Percentiles rank a stretch among this genome's conserved stretches.
These are phyloP conservation scores for Scytalidium sp. DNA, from an alignment of 2,329 filamentous ascomycete species.

Conservation along the genomic window DNA sequence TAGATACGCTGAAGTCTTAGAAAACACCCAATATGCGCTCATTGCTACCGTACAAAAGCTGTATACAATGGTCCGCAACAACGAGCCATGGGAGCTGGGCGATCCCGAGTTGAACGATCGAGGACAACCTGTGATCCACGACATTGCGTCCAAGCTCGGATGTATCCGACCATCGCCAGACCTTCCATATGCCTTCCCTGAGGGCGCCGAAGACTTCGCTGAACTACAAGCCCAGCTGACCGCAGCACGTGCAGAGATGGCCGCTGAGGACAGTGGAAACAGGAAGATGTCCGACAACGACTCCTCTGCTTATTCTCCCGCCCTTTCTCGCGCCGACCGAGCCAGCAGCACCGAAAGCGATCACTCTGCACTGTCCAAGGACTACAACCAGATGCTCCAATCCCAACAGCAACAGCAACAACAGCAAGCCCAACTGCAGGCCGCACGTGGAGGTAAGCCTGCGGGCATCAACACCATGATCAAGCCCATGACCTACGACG, in stretches of 20 bases:
- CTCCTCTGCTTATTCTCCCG: conserved; percentile 16
- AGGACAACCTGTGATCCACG: conserved; percentile 61
- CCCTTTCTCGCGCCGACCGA: conserved; percentile 17
- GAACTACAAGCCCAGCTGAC: conserved; percentile 55
- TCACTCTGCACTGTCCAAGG: conserved; percentile 20
- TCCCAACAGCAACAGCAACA: conserved; percentile 13
- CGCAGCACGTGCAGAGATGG: conserved; percentile 15
- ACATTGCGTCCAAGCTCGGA: conserved; percentile 61
- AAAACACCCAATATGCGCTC: conserved; percentile 63
- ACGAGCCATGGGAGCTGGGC: conserved; percentile 58
- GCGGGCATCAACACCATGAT: conserved; percentile 6
- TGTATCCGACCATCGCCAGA: conserved; percentile 63
- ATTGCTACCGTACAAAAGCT: conserved; percentile 65
- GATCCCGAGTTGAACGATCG: conserved; percentile 62
- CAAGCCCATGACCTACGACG: conserved; percentile 9
- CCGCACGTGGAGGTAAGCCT: not conserved
- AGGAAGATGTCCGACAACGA: conserved; percentile 15
- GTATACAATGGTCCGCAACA: conserved; percentile 59
- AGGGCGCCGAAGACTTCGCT: conserved; percentile 55
- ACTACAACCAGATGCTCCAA: conserved; percentile 20
- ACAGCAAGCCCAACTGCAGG: conserved; percentile 3
- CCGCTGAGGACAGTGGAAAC: conserved; percentile 14
- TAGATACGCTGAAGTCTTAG: conserved; percentile 62
- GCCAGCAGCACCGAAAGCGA: conserved; percentile 25
- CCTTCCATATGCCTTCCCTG: conserved; percentile 56